Conservation (phyloP, 2,329 filamentous ascomycete species). For the Dothistroma septosporum region DNA sequence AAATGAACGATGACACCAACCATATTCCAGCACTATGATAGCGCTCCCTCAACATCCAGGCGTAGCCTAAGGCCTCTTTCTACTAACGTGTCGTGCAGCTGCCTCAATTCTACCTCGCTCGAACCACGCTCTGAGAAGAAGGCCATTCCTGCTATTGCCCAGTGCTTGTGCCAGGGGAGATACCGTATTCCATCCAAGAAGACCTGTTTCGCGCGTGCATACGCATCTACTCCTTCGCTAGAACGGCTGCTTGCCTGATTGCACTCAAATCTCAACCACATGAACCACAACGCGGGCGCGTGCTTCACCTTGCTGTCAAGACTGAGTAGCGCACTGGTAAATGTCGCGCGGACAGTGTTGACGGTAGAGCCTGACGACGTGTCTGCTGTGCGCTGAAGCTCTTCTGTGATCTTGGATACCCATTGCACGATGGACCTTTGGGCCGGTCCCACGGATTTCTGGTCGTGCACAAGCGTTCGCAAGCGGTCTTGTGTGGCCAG, state of each 20-base stretch:
- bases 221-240: constrained; percentile 31
- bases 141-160: constrained; percentile 56
- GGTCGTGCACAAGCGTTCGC: constrained; percentile 54
- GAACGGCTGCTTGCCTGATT: background rate
- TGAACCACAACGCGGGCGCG: constrained; percentile 27
- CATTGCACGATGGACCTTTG: constrained; percentile 46
- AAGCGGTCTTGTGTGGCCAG: constrained; percentile 74
- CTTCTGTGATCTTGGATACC: constrained; percentile 54
- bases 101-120: constrained; percentile 47
- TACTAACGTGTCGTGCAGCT: constrained; percentile 53
- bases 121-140: constrained; percentile 37
- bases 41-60: constrained; percentile 8
- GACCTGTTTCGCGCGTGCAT: constrained; percentile 46
- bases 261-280: constrained; percentile 30
- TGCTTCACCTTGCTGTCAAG: constrained; percentile 35
- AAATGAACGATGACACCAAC: no score
- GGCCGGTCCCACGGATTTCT: constrained; percentile 12
- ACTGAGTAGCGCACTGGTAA: constrained; percentile 39
- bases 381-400: constrained; percentile 45
- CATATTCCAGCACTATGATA: background rate
- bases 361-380: constrained; percentile 21
- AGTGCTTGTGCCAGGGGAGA: constrained; percentile 61
- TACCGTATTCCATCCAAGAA: constrained; percentile 54
- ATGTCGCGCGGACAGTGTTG: constrained; percentile 42
- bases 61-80: constrained; percentile 59